A percentile compares a stretch with the other conserved stretches of the same genome.
Evolutionary conservation across 2,329 filamentous ascomycete species (phyloP).

Genomic region (Colletotrichum falcatum): DNA sequence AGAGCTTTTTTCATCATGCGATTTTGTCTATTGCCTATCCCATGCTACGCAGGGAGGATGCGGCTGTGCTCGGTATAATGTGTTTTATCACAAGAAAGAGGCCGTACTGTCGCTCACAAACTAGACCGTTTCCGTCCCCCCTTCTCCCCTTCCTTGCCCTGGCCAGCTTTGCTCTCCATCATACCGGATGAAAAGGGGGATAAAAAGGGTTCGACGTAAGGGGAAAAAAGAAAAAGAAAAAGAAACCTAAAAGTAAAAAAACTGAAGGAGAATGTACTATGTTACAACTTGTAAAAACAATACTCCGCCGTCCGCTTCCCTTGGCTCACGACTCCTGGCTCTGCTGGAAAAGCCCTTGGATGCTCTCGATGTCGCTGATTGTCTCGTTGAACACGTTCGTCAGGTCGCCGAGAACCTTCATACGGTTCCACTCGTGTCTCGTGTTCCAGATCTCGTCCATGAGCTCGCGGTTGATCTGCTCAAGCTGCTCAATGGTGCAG

Average conservation of each 20-base stretch:
- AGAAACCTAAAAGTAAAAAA: not conserved
- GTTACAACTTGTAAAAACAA: conserved; percentile 15
- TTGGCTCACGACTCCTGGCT: conserved; percentile 53
- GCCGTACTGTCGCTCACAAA: conserved; percentile 27
- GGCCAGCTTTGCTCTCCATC: conserved; percentile 2
- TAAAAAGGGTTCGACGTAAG: not conserved
- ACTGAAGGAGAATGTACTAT: conserved; percentile 21
- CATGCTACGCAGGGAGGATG: conserved; percentile 26
- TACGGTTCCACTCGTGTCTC: conserved; percentile 86
- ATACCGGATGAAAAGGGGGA: not conserved
- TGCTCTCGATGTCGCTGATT: conserved; percentile 74
- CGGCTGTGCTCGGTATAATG: conserved; percentile 32
- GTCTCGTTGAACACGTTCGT: conserved; percentile 80
- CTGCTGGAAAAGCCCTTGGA: conserved; percentile 58
- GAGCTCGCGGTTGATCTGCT: conserved; percentile 89
- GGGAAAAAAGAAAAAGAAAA: too few species aligned
- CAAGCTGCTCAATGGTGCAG: conserved; percentile 91
- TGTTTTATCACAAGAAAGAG: conserved; percentile 35
- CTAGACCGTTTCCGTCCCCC: conserved; percentile 28
- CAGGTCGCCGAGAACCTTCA: conserved; percentile 74
- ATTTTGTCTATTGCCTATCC: conserved; percentile 35
- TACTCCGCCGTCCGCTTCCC: not conserved
- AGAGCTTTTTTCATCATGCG: not conserved
- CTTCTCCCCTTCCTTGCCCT: not conserved
- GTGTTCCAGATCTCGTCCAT: conserved; percentile 92